Evolutionary conservation across 2,329 filamentous ascomycete species (phyloP), one percentile per base, ranked within the genome.

Genomic region (Cephalotrichum gorgonifer): DNA sequence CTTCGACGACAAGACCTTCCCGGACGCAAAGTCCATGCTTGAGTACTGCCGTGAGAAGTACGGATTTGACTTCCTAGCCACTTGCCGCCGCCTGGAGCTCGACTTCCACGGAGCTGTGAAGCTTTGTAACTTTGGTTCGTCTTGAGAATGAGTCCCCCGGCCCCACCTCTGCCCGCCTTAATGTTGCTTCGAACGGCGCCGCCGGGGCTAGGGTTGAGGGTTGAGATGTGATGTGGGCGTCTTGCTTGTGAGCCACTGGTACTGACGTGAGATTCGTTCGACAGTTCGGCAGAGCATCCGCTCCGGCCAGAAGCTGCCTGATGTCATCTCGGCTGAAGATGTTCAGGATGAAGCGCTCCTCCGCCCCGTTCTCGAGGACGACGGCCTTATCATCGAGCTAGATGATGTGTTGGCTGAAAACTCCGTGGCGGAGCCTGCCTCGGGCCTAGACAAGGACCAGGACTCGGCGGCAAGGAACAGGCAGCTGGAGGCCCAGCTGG

Each of bases 281-380:
- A 35, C 47, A 75, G 71, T 81, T 48, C 74, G 77, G 52, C 64
- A 67, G 51, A 64, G 62, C 22, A 70, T 71, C 22, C 68, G 69
- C 48, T 67, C 73, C 33, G 67, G 69, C 39, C 56, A 63, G 30
- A 39, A 67, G 6, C 60, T 79, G 3, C 79, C 79, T 1, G 72
- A 76, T 51, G 66, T 83, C 41, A 81, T 87, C 51, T 73, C 79
- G 3, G 70, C 70, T 31, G 68, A 72, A 2, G 72, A 81, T 25
- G 81, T 96, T 53, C 74, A 81, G n/a, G 79, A 88, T 53, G 91
- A 97, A 54, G 75, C 77, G 54, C 94, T 83, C 60, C 73, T 98
- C 51, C 85, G 86, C 60, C 93, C 93, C 0, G 83, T 89, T 4
- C 68, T 98, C 7, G 84, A 93, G 51, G 88, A 96, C 56, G 93